phyloP scores from a whole-genome alignment of 129 eudicot genomes.

The Tagetes patula region DNA sequence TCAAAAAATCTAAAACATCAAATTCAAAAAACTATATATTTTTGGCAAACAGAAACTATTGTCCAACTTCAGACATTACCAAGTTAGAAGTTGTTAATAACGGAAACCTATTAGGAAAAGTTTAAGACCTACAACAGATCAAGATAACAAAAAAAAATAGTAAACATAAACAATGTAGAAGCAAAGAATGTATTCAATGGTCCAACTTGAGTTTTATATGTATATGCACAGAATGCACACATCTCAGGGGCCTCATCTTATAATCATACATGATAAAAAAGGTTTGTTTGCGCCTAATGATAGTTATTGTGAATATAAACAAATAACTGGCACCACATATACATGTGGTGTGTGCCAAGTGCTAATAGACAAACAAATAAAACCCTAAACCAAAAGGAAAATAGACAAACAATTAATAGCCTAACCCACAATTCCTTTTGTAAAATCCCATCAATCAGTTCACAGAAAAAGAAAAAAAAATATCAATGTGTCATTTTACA shows the following conservation, averaged over 20 bases:
- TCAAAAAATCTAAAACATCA: neutral
- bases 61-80: neutral
- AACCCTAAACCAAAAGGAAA: constrained; percentile 23
- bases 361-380: constrained; percentile 19
- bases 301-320: constrained; percentile 2
- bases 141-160: neutral
- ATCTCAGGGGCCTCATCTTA: constrained; percentile 5
- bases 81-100: neutral
- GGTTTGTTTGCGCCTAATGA: neutral
- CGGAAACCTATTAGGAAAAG: neutral
- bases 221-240: neutral
- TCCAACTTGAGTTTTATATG: constrained; percentile 5
- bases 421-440: constrained; percentile 27
- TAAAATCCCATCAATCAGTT: constrained; percentile 19
- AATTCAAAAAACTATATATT: neutral
- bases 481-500: constrained; percentile 14
- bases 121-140: neutral
- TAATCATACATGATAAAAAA: constrained; percentile 6
- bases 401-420: constrained; percentile 14
- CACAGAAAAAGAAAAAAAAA: constrained; percentile 10
- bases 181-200: neutral
- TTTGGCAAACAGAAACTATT: too few species aligned
- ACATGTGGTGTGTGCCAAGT: constrained; percentile 24
- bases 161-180: too few species aligned
- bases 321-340: constrained; percentile 15